These are phyloP conservation scores for Carpinus viminea DNA, from an alignment of 306 rosid genomes.

Conservation along the genomic window DNA sequence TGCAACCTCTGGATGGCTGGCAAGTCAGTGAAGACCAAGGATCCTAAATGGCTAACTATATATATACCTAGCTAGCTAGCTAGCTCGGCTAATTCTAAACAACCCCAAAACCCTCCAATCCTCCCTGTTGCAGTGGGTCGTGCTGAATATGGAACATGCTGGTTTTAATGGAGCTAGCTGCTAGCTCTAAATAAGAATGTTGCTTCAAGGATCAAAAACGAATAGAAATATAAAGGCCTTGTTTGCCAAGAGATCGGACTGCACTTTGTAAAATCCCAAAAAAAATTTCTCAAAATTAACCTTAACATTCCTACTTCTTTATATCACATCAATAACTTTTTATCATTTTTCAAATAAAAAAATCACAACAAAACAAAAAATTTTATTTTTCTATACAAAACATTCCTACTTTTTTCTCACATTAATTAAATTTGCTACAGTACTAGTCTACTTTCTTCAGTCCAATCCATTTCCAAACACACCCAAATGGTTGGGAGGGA, in stretches of 20 bases:
- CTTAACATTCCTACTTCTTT: no score
- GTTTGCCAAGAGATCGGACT: no score
- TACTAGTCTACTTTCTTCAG: no score
- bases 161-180: constrained; percentile 52
- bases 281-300: no score
- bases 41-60: not conserved
- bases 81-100: not conserved
- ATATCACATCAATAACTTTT: no score
- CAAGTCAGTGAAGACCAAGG: not conserved
- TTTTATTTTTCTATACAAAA: no score
- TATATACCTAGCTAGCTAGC: not conserved
- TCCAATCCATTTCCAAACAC: no score
- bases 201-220: constrained; percentile 27
- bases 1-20: not conserved
- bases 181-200: constrained; percentile 49
- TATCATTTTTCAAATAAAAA: no score
- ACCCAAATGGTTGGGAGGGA: constrained; percentile 46
- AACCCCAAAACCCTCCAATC: not conserved
- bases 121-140: not conserved
- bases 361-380: no score
- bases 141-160: constrained; percentile 39
- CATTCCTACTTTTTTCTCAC: no score
- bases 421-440: no score
- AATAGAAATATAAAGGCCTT: constrained; percentile 34
- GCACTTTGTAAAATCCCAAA: no score